Evolutionary conservation across 306 rosid genomes (phyloP).

Genomic region (Rosa lucieae): DNA sequence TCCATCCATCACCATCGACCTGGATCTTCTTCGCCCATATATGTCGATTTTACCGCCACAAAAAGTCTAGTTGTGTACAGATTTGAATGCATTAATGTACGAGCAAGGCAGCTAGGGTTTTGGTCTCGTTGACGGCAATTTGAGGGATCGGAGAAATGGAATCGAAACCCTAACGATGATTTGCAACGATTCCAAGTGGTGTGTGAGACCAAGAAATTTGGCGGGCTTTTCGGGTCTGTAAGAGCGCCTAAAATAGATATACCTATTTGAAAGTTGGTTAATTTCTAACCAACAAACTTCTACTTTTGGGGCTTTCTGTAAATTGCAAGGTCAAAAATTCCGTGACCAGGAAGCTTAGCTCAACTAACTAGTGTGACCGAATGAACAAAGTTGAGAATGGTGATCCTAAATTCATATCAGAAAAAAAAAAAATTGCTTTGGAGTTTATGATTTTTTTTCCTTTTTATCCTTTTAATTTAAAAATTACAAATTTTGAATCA

Average conservation of each 20-base stretch:
- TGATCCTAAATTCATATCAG: neutral
- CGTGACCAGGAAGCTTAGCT: neutral
- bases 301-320: neutral
- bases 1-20: constrained; percentile 40
- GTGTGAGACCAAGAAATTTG: constrained; percentile 12
- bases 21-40: neutral
- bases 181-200: constrained; percentile 16
- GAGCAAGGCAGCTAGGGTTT: constrained; percentile 1
- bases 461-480: too few relatives aligned
- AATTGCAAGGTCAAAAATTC: neutral
- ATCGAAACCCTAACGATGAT: constrained; percentile 35
- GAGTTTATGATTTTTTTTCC: neutral
- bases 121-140: neutral
- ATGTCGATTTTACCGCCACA: neutral
- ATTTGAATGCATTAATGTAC: neutral
- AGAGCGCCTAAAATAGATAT: constrained; percentile 28
- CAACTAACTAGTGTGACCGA: neutral
- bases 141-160: constrained; percentile 6
- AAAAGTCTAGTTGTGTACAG: neutral
- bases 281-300: neutral
- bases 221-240: constrained; percentile 34
- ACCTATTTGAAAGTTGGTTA: constrained; percentile 23
- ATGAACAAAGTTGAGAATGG: neutral
- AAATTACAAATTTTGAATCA: too few relatives aligned
- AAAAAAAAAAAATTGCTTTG: too few relatives aligned